Conservation (phyloP, 2,329 filamentous ascomycete genomes). For the Exophiala bonariae region DNA sequence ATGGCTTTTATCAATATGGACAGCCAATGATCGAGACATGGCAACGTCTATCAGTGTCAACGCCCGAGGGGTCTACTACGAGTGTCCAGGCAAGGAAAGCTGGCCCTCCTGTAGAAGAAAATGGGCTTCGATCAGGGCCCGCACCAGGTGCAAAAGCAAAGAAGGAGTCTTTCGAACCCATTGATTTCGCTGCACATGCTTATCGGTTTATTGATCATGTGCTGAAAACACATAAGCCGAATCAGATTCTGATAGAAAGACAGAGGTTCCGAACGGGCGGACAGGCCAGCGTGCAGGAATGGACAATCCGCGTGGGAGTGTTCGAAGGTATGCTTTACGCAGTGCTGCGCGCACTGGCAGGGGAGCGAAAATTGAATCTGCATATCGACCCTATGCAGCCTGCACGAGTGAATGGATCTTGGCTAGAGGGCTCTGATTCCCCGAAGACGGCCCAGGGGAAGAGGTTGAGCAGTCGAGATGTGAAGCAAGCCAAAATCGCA, state of each 20-base stretch:
- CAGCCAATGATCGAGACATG: slow-evolving; percentile 34
- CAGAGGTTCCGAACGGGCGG: slow-evolving; percentile 67
- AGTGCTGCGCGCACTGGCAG: slow-evolving; percentile 58
- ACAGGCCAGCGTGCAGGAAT: slow-evolving; percentile 68
- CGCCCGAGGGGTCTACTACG: neutral
- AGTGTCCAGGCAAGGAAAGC: neutral
- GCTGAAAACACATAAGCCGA: slow-evolving; percentile 55
- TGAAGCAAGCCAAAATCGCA: slow-evolving; percentile 61
- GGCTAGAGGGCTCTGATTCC: slow-evolving; percentile 39
- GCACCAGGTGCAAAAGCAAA: slow-evolving; percentile 1
- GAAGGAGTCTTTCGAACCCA: slow-evolving; percentile 54
- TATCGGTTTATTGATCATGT: slow-evolving; percentile 56
- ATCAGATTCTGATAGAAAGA: slow-evolving; percentile 69
- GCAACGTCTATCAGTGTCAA: slow-evolving; percentile 39
- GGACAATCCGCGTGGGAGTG: slow-evolving; percentile 80
- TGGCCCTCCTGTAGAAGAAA: neutral
- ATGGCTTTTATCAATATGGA: slow-evolving; percentile 26
- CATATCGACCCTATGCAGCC: slow-evolving; percentile 55
- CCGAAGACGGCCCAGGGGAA: slow-evolving; percentile 22
- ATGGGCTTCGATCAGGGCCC: slow-evolving; percentile 31
- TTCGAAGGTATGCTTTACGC: slow-evolving; percentile 81
- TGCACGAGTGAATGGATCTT: slow-evolving; percentile 56
- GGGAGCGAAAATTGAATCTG: slow-evolving; percentile 45
- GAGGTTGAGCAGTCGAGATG: slow-evolving; percentile 28
- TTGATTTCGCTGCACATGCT: slow-evolving; percentile 55